phyloP scores from a whole-genome alignment of 495 filamentous ascomycete species.

The Baudoinia panamericana region DNA sequence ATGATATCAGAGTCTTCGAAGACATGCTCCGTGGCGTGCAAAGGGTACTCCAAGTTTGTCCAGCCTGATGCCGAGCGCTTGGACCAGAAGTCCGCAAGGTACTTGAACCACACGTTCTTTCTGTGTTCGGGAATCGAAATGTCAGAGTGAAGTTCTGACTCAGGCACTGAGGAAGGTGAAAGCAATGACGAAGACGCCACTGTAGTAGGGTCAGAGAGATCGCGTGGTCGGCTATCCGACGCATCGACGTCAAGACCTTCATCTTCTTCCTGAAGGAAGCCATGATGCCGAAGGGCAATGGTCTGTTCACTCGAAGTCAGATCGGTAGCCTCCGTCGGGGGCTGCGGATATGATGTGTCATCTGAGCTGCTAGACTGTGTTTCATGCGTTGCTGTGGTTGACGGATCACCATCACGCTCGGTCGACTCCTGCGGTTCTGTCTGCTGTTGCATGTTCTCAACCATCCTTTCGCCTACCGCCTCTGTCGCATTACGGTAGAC shows the following conservation, averaged over 20 bases:
- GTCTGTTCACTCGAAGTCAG: conserved; percentile 1
- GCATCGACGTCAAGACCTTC: conserved; percentile 62
- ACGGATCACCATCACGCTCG: background rate
- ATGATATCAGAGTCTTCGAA: conserved; percentile 98
- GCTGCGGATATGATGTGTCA: background rate
- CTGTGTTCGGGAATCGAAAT: conserved; percentile 81
- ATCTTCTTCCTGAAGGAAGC: conserved; percentile 51
- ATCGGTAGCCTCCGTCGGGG: background rate
- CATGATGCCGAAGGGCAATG: conserved; percentile 22
- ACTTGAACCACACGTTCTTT: conserved; percentile 80
- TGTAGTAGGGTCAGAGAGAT: conserved; percentile 38
- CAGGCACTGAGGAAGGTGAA: conserved; percentile 36
- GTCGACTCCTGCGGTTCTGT: background rate
- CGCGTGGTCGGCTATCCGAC: conserved; percentile 49
- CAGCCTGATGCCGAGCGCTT: conserved; percentile 93
- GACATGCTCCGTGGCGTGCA: conserved; percentile 78
- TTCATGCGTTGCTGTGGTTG: background rate
- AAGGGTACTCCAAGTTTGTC: conserved; percentile 85
- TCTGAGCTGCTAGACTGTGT: conserved; percentile 2
- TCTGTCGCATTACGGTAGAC: conserved; percentile 88
- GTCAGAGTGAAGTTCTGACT: conserved; percentile 35
- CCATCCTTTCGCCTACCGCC: conserved; percentile 62
- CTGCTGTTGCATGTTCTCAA: background rate
- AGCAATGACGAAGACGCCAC: conserved; percentile 27
- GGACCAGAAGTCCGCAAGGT: conserved; percentile 95